Percentiles rank a stretch among this genome's conserved stretches.
Conservation (phyloP, 352 stramenopile species). For the Phytophthora pinifolia region DNA sequence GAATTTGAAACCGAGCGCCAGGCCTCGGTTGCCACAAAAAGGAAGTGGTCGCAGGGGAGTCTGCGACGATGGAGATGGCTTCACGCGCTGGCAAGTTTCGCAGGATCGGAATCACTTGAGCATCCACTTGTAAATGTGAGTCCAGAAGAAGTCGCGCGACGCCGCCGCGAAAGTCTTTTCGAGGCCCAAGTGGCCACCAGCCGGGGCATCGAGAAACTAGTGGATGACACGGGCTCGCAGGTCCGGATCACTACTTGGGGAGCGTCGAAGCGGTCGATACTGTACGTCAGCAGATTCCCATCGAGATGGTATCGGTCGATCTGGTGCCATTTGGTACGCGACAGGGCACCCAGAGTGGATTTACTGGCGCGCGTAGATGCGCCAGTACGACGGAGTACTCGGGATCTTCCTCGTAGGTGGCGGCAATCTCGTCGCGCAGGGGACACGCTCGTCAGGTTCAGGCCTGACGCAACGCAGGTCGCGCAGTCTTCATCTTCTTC, state of each 20-base stretch:
- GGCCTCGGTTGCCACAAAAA: slow-evolving; percentile 1
- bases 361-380: no score
- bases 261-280: not conserved
- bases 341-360: not conserved
- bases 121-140: slow-evolving; percentile 33
- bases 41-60: slow-evolving; percentile 3
- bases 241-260: slow-evolving; percentile 2
- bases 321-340: not conserved
- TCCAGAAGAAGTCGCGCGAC: slow-evolving; percentile 15
- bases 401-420: no score
- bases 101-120: slow-evolving; percentile 20
- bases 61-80: not conserved
- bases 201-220: slow-evolving; percentile 16
- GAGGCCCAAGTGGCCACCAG: slow-evolving; percentile 14
- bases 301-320: slow-evolving; percentile 6
- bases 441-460: no score
- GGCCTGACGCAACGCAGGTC: no score
- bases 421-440: no score
- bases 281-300: slow-evolving; percentile 1
- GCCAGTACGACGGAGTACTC: no score
- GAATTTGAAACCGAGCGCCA: slow-evolving; percentile 16
- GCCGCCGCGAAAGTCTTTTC: slow-evolving; percentile 25
- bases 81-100: slow-evolving; percentile 26
- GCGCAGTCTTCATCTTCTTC: no score
- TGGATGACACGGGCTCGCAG: slow-evolving; percentile 12